phyloP scores from a whole-genome alignment of 352 stramenopile species.

The Pythium vanterpoolii region DNA sequence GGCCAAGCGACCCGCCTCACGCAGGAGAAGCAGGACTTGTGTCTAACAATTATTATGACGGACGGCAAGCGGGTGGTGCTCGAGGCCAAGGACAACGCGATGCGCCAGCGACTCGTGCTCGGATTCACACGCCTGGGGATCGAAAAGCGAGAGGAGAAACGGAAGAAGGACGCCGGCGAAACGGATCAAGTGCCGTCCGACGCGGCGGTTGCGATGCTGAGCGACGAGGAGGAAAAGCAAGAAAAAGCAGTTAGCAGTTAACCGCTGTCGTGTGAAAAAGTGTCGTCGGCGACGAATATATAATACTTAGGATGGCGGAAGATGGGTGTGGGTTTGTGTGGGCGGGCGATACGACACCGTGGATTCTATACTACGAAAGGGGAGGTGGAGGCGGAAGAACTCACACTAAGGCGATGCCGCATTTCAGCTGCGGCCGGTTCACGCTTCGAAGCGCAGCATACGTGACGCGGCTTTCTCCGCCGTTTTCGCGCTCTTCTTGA shows the following conservation, averaged over 20 bases:
- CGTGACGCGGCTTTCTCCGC: conserved; percentile 16
- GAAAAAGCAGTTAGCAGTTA: too few relatives aligned
- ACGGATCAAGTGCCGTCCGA: background rate
- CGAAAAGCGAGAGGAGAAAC: conserved; percentile 38
- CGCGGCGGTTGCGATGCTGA: background rate
- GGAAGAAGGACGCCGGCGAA: conserved; percentile 21
- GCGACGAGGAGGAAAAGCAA: background rate
- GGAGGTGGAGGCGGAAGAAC: background rate
- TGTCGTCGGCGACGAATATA: background rate
- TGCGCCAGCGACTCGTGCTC: conserved; percentile 41
- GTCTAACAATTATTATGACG: conserved; percentile 42
- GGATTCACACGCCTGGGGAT: conserved; percentile 46
- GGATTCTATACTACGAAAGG: conserved; percentile 14
- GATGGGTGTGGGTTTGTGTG: background rate
- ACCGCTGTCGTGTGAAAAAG: background rate
- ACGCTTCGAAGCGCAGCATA: conserved; percentile 24
- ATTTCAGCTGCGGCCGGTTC: background rate
- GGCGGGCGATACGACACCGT: background rate
- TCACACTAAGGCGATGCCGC: background rate
- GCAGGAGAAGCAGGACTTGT: conserved; percentile 31
- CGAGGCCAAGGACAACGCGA: conserved; percentile 44
- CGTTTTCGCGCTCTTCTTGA: conserved; percentile 49
- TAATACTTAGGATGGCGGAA: background rate
- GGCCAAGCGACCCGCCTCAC: conserved; percentile 17
- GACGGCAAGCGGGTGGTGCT: conserved; percentile 52